phyloP scores from a whole-genome alignment of 768 basidiomycete genomes.

The Pholiota microspora region DNA sequence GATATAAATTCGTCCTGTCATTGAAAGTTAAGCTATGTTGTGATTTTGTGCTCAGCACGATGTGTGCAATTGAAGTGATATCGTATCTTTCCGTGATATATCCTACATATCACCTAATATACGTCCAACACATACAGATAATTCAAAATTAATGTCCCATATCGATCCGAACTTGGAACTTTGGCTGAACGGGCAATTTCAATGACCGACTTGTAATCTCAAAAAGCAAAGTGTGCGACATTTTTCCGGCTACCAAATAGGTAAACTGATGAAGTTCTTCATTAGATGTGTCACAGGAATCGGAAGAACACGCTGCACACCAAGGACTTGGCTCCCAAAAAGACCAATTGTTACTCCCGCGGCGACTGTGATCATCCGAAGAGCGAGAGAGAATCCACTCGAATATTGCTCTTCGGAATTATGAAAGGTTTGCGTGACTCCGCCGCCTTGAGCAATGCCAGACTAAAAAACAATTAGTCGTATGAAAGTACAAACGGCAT shows the following conservation, averaged over 20 bases:
- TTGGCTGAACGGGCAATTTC: too few species aligned
- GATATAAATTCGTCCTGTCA: too few species aligned
- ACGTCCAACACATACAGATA: too few species aligned
- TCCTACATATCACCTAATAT: too few species aligned
- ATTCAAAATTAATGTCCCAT: too few species aligned
- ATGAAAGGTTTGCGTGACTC: constrained; percentile 58
- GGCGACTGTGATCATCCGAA: constrained; percentile 82
- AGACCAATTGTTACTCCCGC: constrained; percentile 85
- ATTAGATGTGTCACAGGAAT: not conserved
- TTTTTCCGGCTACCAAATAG: constrained; percentile 72
- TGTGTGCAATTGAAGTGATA: too few species aligned
- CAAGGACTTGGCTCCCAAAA: constrained; percentile 74
- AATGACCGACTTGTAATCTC: too few species aligned
- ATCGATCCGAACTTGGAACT: too few species aligned
- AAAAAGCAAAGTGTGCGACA: constrained; percentile 75
- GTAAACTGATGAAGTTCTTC: constrained; percentile 44
- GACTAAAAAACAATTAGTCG: constrained; percentile 43
- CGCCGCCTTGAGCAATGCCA: constrained; percentile 73
- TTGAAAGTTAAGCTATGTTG: too few species aligned
- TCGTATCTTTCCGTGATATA: too few species aligned
- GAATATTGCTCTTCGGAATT: constrained; percentile 70
- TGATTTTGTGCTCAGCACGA: too few species aligned
- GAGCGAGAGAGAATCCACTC: constrained; percentile 73
- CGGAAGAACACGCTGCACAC: constrained; percentile 24
- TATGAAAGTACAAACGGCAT: not conserved